Percentiles rank a stretch among this genome's conserved stretches.
phyloP scores from a whole-genome alignment of 805 yeast genomes.

The Schwanniomyces vanrijiae region DNA sequence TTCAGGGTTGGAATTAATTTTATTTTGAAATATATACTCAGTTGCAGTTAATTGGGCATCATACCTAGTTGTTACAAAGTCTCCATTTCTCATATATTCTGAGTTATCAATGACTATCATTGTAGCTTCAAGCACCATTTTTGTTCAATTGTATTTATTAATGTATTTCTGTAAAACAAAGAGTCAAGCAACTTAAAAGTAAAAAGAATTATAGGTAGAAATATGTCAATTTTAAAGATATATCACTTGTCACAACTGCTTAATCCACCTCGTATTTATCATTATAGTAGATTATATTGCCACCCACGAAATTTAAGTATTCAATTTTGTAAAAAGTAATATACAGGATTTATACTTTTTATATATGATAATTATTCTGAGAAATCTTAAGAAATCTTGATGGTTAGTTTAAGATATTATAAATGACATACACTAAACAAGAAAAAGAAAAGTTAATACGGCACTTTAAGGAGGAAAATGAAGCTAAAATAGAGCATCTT shows the following conservation, averaged over 20 bases:
- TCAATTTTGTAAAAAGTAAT: neutral
- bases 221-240: neutral
- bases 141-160: constrained; percentile 9
- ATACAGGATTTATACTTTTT: neutral
- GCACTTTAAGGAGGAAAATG: constrained; percentile 22
- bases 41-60: constrained; percentile 93
- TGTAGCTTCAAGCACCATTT: constrained; percentile 93
- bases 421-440: constrained; percentile 20
- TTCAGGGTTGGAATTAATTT: constrained; percentile 88
- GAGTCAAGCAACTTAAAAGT: neutral
- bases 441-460: constrained; percentile 40
- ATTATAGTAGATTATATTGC: neutral
- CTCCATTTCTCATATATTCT: constrained; percentile 95
- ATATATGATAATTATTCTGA: neutral
- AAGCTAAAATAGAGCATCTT: constrained; percentile 20
- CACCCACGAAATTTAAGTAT: constrained; percentile 1
- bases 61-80: constrained; percentile 81
- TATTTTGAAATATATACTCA: constrained; percentile 80
- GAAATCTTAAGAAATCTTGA: neutral
- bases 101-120: constrained; percentile 95
- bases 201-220: neutral
- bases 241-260: neutral
- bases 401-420: neutral
- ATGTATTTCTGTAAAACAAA: neutral
- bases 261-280: neutral